phyloP scores from a whole-genome alignment of 768 basidiomycete genomes.

The Naganishia kalamii region DNA sequence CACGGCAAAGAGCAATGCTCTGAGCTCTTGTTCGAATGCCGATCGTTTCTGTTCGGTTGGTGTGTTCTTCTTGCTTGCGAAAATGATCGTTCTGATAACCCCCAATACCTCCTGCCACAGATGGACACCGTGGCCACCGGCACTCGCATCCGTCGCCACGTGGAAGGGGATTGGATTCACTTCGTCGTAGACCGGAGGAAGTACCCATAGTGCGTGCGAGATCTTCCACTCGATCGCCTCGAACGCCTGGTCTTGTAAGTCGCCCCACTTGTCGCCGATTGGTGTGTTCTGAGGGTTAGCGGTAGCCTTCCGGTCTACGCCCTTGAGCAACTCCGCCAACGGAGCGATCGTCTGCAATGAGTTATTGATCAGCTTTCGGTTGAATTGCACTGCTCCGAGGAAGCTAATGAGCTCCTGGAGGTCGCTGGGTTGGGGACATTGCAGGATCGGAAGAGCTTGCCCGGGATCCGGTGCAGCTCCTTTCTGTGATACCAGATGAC shows the following conservation, averaged over 20 bases:
- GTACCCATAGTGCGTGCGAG: constrained; percentile 44
- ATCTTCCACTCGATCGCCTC: constrained; percentile 43
- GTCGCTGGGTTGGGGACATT: too few relatives aligned
- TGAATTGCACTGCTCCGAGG: too few relatives aligned
- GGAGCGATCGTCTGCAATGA: too few relatives aligned
- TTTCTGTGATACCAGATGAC: constrained; percentile 39
- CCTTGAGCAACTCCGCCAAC: constrained; percentile 40
- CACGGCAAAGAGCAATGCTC: constrained; percentile 5
- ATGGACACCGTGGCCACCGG: constrained; percentile 13
- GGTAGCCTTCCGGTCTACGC: constrained; percentile 31
- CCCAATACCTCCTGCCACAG: not conserved
- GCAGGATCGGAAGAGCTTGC: constrained; percentile 49
- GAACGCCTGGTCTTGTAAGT: constrained; percentile 30
- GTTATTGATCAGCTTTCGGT: too few relatives aligned
- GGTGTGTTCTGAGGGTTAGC: constrained; percentile 28
- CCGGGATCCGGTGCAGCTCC: constrained; percentile 47
- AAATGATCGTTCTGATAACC: not conserved
- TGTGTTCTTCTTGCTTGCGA: constrained; percentile 12
- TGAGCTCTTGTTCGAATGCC: constrained; percentile 20
- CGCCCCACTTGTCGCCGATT: constrained; percentile 33
- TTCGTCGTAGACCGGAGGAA: constrained; percentile 44
- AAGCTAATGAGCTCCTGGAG: too few relatives aligned
- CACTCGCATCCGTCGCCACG: constrained; percentile 14
- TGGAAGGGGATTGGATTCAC: constrained; percentile 24
- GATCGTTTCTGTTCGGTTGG: constrained; percentile 3